phyloP scores from a whole-genome alignment of 2,329 filamentous ascomycete genomes.

The Neonectria sp. region DNA sequence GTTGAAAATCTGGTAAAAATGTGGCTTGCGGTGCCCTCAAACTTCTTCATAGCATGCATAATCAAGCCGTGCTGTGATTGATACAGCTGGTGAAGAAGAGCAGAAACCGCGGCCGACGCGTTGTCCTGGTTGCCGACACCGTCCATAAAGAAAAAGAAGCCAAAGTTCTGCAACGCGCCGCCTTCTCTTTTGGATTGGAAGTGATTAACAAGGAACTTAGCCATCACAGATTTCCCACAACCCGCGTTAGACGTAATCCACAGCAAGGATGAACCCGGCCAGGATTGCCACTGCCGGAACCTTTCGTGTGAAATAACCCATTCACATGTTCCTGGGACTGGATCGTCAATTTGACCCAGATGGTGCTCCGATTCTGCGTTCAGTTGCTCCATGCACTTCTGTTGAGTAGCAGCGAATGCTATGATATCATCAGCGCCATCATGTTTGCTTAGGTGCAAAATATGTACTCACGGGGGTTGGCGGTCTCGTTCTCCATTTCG shows the following conservation, averaged over 20 bases:
- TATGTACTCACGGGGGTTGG: background rate
- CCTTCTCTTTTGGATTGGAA: background rate
- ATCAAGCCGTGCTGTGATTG: background rate
- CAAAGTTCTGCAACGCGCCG: background rate
- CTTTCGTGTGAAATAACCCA: constrained; percentile 6
- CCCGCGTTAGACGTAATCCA: constrained; percentile 1
- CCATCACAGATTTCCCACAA: constrained; percentile 2
- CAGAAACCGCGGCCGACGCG: background rate
- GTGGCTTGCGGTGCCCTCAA: background rate
- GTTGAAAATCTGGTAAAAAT: background rate
- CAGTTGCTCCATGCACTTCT: background rate
- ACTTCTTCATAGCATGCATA: background rate
- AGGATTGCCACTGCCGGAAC: background rate
- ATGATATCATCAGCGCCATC: background rate
- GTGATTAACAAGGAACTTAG: background rate
- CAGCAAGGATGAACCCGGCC: background rate
- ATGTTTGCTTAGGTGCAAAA: background rate
- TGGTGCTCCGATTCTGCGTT: constrained; percentile 3
- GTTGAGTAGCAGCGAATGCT: background rate
- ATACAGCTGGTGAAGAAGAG: constrained; percentile 1
- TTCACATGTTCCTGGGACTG: constrained; percentile 6
- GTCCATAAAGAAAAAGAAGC: background rate
- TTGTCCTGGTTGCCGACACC: background rate
- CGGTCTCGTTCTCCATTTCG: background rate
- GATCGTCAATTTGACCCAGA: background rate